Conservation (phyloP, 2,329 filamentous ascomycete species). For the Zymoseptoria brevis region DNA sequence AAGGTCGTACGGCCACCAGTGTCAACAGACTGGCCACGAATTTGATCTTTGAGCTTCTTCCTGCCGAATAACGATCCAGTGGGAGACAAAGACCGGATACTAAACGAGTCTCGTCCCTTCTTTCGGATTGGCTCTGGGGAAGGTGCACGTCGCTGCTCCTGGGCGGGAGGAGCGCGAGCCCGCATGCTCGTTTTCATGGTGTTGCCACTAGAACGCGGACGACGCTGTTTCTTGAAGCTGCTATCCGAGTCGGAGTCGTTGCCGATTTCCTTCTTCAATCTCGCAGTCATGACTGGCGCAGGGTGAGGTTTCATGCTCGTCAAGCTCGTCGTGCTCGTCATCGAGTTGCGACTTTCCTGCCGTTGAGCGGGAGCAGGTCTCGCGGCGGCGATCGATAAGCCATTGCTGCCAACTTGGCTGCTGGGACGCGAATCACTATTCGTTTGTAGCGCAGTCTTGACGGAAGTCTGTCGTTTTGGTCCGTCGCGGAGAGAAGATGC, state of each 20-base stretch:
- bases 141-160: conserved; percentile 36
- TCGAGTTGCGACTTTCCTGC: conserved; percentile 2
- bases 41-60: conserved; percentile 20
- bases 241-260: conserved; percentile 48
- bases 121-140: conserved; percentile 19
- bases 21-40: conserved; percentile 23
- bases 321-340: background rate
- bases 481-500: conserved; percentile 23
- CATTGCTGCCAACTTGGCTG: conserved; percentile 3
- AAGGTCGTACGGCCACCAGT: conserved; percentile 15
- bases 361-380: conserved; percentile 10
- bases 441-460: conserved; percentile 9
- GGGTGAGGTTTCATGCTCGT: conserved; percentile 2
- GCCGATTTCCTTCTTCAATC: conserved; percentile 25
- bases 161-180: conserved; percentile 29
- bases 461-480: conserved; percentile 13
- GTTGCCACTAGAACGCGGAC: conserved; percentile 33
- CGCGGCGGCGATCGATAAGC: conserved; percentile 3
- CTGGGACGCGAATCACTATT: conserved; percentile 15
- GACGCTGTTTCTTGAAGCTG: conserved; percentile 65
- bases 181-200: conserved; percentile 71
- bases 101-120: conserved; percentile 38
- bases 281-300: conserved; percentile 14
- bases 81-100: conserved; percentile 63
- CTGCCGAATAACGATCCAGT: conserved; percentile 45